Evolutionary conservation across 768 basidiomycete genomes (phyloP), one percentile per base, ranked within the genome.

Genomic region (Leccinum uliginosum): DNA sequence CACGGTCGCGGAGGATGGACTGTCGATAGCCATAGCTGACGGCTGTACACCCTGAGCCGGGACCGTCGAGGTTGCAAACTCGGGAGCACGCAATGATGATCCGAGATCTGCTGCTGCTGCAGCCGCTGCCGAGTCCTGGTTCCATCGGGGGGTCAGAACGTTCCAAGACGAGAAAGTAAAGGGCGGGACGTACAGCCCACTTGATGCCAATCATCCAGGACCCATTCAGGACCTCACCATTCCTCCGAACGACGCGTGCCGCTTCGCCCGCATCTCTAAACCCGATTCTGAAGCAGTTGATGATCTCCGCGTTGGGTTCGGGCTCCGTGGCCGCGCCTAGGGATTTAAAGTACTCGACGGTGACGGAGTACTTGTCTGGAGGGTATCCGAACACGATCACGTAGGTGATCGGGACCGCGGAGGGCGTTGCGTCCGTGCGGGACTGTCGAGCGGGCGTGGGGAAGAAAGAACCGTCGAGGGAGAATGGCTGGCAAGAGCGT

Each of bases 321-420:
- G 86, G 78, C 17, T 87, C 86, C 3, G 87, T 86, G 32, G 85
- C 74, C 14, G 83, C 82, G 8, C 89, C 91, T 21, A 95, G 73
- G 1, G 85, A 83, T 62, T 80, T 81, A 75, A 91, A 88, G 69
- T 88, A 88, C 64, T 88, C 87, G 15, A 82, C 83, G 0, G 87
- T 84, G 15, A 84, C 67, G 52, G 80, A 83, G 68, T 87, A 89
- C 65, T 85, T 85, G 70, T 93, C 89, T 30, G 83, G 76, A 6
- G 93, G 91, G 67, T 93, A 95, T n/a, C 93, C 93, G 59, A 92
- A 95, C 51, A 95, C 84, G 65, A 93, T 77, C 34, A 95, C 77
- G 64, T 86, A 87, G 27, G 81, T 68, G 3, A 80, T 76, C 26
- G 82, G 79, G 11, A 72, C 50, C 6, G 74, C 57, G 43, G 69